Evolutionary conservation across 176 grass and related monocot species (phyloP), one percentile per base, ranked within the genome.

Genomic region (Chloris gayana): DNA sequence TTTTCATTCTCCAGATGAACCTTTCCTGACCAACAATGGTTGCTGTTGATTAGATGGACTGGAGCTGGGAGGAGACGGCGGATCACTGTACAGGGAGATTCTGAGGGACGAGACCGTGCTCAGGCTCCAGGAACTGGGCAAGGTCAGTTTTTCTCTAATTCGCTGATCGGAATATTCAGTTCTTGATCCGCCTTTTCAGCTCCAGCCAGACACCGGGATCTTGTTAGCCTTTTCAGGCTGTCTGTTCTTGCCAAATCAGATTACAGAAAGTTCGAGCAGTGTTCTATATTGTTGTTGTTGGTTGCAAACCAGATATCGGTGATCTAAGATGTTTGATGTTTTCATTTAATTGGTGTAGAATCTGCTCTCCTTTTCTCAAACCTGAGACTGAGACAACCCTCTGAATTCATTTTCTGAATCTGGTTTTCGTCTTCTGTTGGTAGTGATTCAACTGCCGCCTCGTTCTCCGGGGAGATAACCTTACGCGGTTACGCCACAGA

Each of bases 51-150:
- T 18, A 70, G 75, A 79, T 34, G 24, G 7, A 63, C 22, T 63
- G 87, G 89, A 89, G 30, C 54, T 81, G 83, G 85, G 77, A 72
- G 88, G 73, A 50, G 73, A 80, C 1, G 85, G 74, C 1, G 83
- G 82, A 6, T 2, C 3, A 4, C 86, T 89, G 72, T 75, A 92
- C 80, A 45, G 44, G 42, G 88, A 87, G 81, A 93, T 98, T 51
- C 78, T 93, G 0, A 89, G 87, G 80, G 92, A 98, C 64, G 90
- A 93, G 86, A 85, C 90, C 18, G 86, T 98, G 59, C 44, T 44
- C 14, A 88, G 92, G 85, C 82, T 98, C 42, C 82, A 84, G 68
- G 70, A 98, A 29, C 80, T 98, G 10, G 95, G 88, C 44, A 87
- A 94, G 95, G 92, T 85, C 51, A 63, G 79, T 10, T 35, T 6